Evolutionary conservation across 2,329 filamentous ascomycete species (phyloP).

Genomic region (Neospermospora avenae): DNA sequence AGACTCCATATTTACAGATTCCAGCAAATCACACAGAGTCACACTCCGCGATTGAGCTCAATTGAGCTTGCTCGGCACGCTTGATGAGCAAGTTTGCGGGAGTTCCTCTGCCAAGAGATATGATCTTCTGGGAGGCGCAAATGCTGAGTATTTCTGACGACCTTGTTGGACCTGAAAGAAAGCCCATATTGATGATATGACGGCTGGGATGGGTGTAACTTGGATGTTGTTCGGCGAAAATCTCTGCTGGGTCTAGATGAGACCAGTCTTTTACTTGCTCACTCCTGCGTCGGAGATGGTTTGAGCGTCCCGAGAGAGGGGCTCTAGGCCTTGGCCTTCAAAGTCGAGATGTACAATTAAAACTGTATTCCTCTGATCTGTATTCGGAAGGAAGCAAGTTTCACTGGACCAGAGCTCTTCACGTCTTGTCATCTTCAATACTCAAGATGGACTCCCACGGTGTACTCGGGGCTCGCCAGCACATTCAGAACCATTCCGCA

Average conservation of each 20-base stretch:
- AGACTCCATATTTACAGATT: background rate
- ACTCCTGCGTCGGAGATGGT: background rate
- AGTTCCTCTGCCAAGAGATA: constrained; percentile 2
- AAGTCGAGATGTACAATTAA: constrained; percentile 1
- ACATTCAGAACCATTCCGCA: constrained; percentile 1
- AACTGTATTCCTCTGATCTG: background rate
- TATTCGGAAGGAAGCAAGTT: background rate
- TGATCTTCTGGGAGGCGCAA: background rate
- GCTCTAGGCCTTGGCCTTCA: background rate
- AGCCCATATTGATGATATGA: background rate
- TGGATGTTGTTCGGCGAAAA: background rate
- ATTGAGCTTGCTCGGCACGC: constrained; percentile 4
- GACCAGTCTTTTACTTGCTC: background rate
- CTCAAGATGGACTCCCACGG: background rate
- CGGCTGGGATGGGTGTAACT: background rate
- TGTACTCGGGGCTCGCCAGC: background rate
- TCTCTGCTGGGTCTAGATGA: background rate
- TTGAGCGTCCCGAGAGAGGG: background rate
- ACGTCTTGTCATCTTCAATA: background rate
- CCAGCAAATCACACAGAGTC: background rate
- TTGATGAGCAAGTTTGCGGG: constrained; percentile 4
- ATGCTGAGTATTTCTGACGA: background rate
- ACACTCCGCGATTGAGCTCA: background rate
- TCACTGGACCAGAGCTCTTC: background rate
- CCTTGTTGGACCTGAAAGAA: background rate